Percentiles rank a stretch among this genome's conserved stretches.
Evolutionary conservation across 2,329 filamentous ascomycete species (phyloP).

Genomic region (Pseudopithomyces maydicus): DNA sequence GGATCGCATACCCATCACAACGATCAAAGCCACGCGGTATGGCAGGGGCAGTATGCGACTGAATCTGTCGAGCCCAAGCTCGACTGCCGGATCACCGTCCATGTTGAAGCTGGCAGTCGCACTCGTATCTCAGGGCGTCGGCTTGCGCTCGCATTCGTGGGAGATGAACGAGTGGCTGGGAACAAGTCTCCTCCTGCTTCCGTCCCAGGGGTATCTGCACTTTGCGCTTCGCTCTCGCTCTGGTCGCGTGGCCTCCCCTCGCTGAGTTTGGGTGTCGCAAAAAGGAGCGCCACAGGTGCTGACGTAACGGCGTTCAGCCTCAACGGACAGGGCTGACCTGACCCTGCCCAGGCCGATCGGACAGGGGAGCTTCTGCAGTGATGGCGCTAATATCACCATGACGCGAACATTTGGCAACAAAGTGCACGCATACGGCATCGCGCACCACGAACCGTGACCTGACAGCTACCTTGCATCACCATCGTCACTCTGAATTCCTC

Average conservation of each 20-base stretch:
- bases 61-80: constrained; percentile 76
- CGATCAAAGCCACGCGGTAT: constrained; percentile 83
- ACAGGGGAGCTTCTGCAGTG: constrained; percentile 23
- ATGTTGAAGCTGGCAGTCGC: constrained; percentile 49
- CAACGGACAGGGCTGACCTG: constrained; percentile 11
- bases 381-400: constrained; percentile 32
- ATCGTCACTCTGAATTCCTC: not conserved
- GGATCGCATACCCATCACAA: constrained; percentile 72
- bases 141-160: constrained; percentile 18
- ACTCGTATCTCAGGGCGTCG: constrained; percentile 23
- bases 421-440: constrained; percentile 10
- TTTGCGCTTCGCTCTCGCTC: not conserved
- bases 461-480: not conserved
- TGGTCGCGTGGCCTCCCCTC: constrained; percentile 37
- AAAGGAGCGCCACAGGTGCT: constrained; percentile 21
- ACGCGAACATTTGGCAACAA: constrained; percentile 33
- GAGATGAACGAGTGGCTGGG: constrained; percentile 17
- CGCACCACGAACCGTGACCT: not conserved
- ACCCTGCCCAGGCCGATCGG: constrained; percentile 14
- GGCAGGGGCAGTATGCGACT: constrained; percentile 86
- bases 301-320: constrained; percentile 25
- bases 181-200: constrained; percentile 9
- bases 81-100: constrained; percentile 76
- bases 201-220: not conserved
- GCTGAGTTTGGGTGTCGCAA: constrained; percentile 21